phyloP scores from a whole-genome alignment of 2,329 filamentous ascomycete species.

The Pseudogymnoascus sp. region DNA sequence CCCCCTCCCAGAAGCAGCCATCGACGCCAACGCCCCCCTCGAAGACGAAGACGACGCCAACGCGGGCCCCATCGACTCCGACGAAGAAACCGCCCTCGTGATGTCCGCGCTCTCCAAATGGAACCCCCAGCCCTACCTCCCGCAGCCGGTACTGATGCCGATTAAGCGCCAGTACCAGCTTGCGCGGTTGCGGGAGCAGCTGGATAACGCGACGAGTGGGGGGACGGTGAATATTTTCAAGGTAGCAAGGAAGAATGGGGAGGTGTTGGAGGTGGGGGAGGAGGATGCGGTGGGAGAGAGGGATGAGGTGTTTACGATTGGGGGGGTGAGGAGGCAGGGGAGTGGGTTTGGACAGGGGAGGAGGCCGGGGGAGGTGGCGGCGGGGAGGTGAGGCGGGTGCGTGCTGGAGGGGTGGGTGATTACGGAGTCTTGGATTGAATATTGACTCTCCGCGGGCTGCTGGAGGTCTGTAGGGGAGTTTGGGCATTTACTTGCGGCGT shows the following conservation, averaged over 20 bases:
- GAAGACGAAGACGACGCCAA: slow-evolving; percentile 80
- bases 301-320: neutral
- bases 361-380: neutral
- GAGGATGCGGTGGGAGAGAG: slow-evolving; percentile 2
- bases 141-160: slow-evolving; percentile 53
- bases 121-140: slow-evolving; percentile 68
- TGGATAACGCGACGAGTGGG: slow-evolving; percentile 58
- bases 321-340: neutral
- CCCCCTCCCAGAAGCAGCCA: slow-evolving; percentile 64
- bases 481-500: neutral
- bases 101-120: slow-evolving; percentile 74
- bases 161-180: slow-evolving; percentile 57
- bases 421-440: neutral
- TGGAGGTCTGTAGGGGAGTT: neutral
- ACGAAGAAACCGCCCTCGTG: slow-evolving; percentile 85
- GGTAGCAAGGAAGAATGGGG: slow-evolving; percentile 19
- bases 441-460: neutral
- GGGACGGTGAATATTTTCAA: slow-evolving; percentile 59
- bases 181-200: slow-evolving; percentile 54
- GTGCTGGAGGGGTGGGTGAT: neutral
- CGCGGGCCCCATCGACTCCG: slow-evolving; percentile 77
- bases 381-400: neutral
- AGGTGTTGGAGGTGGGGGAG: slow-evolving; percentile 31
- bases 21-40: slow-evolving; percentile 86
- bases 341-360: neutral